Conservation (phyloP, 257 asterid genomes). For the Solanum boliviense region DNA sequence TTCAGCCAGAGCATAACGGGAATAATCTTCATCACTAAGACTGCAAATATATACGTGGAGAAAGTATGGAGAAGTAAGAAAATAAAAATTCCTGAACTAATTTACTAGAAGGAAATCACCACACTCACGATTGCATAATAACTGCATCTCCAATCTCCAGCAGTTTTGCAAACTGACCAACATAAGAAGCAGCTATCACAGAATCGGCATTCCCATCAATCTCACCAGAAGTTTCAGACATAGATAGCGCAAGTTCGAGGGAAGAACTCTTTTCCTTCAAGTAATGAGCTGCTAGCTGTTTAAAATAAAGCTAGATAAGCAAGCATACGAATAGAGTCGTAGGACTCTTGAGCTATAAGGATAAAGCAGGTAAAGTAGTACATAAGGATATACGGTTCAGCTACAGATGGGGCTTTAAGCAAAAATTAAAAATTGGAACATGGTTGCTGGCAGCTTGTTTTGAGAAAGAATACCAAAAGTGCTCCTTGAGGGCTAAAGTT, state of each 20-base stretch:
- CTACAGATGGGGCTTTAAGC: not conserved
- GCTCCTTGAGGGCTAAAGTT: not conserved
- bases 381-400: not conserved
- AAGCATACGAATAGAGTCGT: not conserved
- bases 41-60: conserved; percentile 33
- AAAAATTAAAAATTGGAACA: not conserved
- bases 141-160: conserved; percentile 60
- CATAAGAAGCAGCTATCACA: conserved; percentile 61
- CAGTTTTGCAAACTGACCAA: conserved; percentile 87
- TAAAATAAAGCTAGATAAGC: conserved; percentile 7
- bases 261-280: conserved; percentile 65
- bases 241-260: conserved; percentile 65
- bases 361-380: not conserved
- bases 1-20: conserved; percentile 59
- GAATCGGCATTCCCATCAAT: conserved; percentile 62
- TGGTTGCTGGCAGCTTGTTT: not conserved
- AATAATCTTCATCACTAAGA: conserved; percentile 66
- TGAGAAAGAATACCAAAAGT: not conserved
- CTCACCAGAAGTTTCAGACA: conserved; percentile 54
- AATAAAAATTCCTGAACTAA: not conserved
- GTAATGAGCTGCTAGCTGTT: conserved; percentile 85
- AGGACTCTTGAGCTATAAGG: not conserved
- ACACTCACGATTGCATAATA: conserved; percentile 69
- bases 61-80: not conserved
- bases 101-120: not conserved